phyloP scores from a whole-genome alignment of 306 rosid genomes.

The Cucumis cinereus region DNA sequence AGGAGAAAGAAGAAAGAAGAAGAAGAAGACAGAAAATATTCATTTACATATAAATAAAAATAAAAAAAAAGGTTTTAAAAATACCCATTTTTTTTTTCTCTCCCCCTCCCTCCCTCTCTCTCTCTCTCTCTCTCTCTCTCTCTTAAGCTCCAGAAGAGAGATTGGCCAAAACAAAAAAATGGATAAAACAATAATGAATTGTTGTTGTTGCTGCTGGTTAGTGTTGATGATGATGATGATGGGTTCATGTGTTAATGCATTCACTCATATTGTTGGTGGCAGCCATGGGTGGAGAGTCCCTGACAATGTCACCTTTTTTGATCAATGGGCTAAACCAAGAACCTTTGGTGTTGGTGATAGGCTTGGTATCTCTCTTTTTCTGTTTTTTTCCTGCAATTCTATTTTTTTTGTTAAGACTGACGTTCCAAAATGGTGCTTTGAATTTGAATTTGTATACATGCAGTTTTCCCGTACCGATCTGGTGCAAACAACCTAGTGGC shows the following conservation, averaged over 20 bases:
- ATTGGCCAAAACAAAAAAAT: conserved; percentile 9
- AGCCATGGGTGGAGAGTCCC: conserved; percentile 57
- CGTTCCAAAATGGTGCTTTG: too few relatives aligned
- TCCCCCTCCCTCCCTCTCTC: background rate
- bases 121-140: background rate
- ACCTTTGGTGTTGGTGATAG: conserved; percentile 47
- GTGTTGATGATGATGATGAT: conserved; percentile 12
- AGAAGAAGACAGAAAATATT: too few relatives aligned
- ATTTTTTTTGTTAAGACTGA: too few relatives aligned
- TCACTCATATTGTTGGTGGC: conserved; percentile 55
- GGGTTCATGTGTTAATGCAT: conserved; percentile 19
- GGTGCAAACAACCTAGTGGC: conserved; percentile 32
- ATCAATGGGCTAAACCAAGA: conserved; percentile 38
- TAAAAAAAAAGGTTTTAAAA: too few relatives aligned
- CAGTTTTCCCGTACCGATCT: conserved; percentile 40
- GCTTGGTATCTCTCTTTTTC: conserved; percentile 18
- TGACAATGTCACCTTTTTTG: conserved; percentile 9
- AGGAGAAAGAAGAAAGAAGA: background rate
- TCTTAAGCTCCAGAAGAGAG: background rate
- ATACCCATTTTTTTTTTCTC: too few relatives aligned
- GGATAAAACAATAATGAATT: conserved; percentile 10
- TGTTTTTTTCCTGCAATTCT: background rate
- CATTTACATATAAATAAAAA: too few relatives aligned
- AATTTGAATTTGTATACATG: too few relatives aligned
- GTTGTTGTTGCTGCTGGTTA: conserved; percentile 3